phyloP scores from a whole-genome alignment of 2,329 filamentous ascomycete genomes.

The Microcera coccophila region DNA sequence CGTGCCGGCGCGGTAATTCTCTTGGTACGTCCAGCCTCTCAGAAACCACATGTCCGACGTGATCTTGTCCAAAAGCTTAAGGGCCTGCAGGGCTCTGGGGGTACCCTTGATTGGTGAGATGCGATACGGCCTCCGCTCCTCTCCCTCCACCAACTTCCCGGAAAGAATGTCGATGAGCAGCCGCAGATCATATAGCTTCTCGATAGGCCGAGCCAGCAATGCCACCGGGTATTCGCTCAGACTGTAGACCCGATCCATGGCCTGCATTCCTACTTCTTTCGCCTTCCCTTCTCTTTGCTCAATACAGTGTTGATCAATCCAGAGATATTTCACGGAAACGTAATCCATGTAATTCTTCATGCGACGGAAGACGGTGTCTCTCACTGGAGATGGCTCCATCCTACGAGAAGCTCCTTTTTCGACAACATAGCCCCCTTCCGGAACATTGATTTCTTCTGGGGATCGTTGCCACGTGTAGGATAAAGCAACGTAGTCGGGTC shows the following conservation, averaged over 20 bases:
- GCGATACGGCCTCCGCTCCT: too few species aligned
- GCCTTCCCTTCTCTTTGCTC: background rate
- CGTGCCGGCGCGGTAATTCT: constrained; percentile 3
- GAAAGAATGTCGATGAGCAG: background rate
- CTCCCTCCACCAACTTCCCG: background rate
- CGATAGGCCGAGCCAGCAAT: background rate
- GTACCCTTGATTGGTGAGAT: background rate
- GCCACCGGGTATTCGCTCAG: background rate
- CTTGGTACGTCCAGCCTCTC: constrained; percentile 5
- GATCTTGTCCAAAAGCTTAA: constrained; percentile 1
- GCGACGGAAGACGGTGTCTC: constrained; percentile 2
- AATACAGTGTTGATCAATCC: background rate
- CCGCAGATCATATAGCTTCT: background rate
- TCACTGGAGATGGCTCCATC: constrained; percentile 1
- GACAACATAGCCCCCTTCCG: background rate
- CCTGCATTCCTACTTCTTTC: background rate
- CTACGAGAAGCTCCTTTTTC: background rate
- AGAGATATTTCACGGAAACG: background rate
- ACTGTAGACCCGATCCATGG: background rate
- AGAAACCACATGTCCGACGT: constrained; percentile 3
- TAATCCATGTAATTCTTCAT: constrained; percentile 5
- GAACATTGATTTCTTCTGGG: background rate
- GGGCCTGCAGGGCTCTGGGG: background rate
- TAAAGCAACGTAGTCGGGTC: background rate
- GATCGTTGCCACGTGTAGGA: background rate